Evolutionary conservation across 192 early-diverging fungal species (phyloP).

Genomic region (Radiomyces spectabilis): DNA sequence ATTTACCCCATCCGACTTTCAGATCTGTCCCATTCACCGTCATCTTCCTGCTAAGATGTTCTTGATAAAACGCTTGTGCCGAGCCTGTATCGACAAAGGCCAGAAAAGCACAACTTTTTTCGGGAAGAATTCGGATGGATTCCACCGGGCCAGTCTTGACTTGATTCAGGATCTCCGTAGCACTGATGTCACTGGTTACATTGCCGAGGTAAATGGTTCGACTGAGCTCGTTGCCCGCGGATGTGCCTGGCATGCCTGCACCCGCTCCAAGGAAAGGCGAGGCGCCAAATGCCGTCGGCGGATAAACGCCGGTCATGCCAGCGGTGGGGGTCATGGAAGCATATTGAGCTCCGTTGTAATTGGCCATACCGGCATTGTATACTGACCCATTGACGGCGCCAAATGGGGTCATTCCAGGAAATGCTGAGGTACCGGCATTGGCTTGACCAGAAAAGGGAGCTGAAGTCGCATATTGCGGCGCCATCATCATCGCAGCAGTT

Average conservation of each 20-base stretch:
- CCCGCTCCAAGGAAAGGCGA: too few species aligned
- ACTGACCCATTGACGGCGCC: too few species aligned
- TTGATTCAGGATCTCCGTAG: conserved; percentile 61
- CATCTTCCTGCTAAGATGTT: conserved; percentile 36
- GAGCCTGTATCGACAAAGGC: conserved; percentile 62
- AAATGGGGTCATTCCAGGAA: too few species aligned
- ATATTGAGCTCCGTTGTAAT: too few species aligned
- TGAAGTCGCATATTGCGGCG: neutral
- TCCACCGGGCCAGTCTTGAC: conserved; percentile 67
- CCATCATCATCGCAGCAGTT: conserved; percentile 4
- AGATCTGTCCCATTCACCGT: conserved; percentile 49
- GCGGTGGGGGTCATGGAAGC: too few species aligned
- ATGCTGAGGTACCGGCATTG: too few species aligned
- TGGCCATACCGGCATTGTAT: too few species aligned
- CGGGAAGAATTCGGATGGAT: conserved; percentile 54
- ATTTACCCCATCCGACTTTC: conserved; percentile 74
- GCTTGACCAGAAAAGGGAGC: too few species aligned
- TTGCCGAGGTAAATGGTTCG: conserved; percentile 84
- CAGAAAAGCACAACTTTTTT: conserved; percentile 77
- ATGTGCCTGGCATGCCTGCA: conserved; percentile 1
- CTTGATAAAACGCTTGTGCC: conserved; percentile 54
- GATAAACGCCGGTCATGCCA: too few species aligned
- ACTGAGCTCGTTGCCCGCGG: conserved; percentile 21
- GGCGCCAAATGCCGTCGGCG: too few species aligned
- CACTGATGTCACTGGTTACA: conserved; percentile 43